Base-by-base conservation (phyloP, 768 basidiomycete genomes). In the Leucocoprinus sp. region DNA sequence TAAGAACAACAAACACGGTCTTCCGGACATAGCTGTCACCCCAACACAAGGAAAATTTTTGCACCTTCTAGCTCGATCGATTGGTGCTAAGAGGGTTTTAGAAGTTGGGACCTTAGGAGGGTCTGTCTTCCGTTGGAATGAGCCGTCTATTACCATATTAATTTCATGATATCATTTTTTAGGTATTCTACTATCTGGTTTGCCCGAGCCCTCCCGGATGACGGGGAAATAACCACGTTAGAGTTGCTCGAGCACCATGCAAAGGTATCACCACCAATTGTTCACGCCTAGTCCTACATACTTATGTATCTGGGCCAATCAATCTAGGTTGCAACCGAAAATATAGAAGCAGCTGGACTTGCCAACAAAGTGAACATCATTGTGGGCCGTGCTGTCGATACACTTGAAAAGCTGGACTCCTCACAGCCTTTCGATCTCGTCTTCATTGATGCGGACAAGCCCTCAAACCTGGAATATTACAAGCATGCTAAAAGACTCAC, bases 361-460 rank as follows among this genome's bases (percentile, higher is more conserved):
- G 57, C 67, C 4, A 49, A 57, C 36, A 75, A 76, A 56, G 66
- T 76, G 33, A 59, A 70, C 21, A 59, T 82, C 27, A 63, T 77
- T 35, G 58, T 74, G 24, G 80, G 78, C 0, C 65, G 70, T 26
- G 82, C 77, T 1, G 60, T 62, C 2, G 72, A 78, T 3, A 69
- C 72, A 0, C 64, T 85, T 34, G 61, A 60, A 18, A 65, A 61
- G 34, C 60, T 84, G 24, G 61, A 68, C 5, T 59, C 78, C 5
- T 68, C 69, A 8, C 59, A 62, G 3, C 71, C 70, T 1, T 84
- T 81, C 57, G 83, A 85, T 58, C 59, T 87, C 15, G 68, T 69
- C 2, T 87, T 85, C 66, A 81, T 84, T 50, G 83, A 85, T 60
- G 84, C 82, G 5, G 80, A 84, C 63, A 84, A 84, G 56, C 58